Conservation (phyloP, 2,329 filamentous ascomycete genomes). For the Lecanicillium sp. region DNA sequence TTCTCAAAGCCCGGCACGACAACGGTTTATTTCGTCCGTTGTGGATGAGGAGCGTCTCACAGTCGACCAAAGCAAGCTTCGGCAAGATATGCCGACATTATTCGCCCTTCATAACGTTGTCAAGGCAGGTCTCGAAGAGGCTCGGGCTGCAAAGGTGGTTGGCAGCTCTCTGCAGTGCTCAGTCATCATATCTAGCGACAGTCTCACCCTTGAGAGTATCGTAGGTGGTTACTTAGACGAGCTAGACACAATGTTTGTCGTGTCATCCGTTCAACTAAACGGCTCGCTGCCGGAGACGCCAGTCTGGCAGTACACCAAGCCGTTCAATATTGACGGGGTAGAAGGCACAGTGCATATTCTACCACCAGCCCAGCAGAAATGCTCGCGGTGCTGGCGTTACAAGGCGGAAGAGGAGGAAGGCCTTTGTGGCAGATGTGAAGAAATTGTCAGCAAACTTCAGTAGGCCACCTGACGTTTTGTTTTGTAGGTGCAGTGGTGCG, state of each 20-base stretch:
- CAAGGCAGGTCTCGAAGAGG: conserved; percentile 67
- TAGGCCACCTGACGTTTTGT: too few relatives aligned
- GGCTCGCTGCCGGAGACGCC: conserved; percentile 17
- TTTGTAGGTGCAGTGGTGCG: too few relatives aligned
- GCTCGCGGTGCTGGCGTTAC: conserved; percentile 83
- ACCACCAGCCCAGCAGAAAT: conserved; percentile 57
- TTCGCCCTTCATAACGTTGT: conserved; percentile 54
- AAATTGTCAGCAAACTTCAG: conserved; percentile 37
- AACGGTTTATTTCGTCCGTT: conserved; percentile 37
- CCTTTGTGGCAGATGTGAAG: conserved; percentile 67
- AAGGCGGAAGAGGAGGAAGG: conserved; percentile 56
- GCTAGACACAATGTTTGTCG: conserved; percentile 58
- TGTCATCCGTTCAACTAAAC: conserved; percentile 52
- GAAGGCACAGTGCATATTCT: conserved; percentile 34
- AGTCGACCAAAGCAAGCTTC: conserved; percentile 29
- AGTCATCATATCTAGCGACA: conserved; percentile 47
- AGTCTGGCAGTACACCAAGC: conserved; percentile 33
- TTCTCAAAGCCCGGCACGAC: conserved; percentile 31
- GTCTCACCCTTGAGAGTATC: conserved; percentile 21
- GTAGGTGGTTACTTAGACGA: conserved; percentile 38
- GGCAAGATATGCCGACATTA: conserved; percentile 36
- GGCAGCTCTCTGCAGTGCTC: conserved; percentile 75
- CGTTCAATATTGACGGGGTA: conserved; percentile 31
- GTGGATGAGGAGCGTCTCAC: conserved; percentile 31
- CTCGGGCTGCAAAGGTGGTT: conserved; percentile 61